Evolutionary conservation across 495 filamentous ascomycete species (phyloP).

Genomic region (Penicillium cosmopolitanum): DNA sequence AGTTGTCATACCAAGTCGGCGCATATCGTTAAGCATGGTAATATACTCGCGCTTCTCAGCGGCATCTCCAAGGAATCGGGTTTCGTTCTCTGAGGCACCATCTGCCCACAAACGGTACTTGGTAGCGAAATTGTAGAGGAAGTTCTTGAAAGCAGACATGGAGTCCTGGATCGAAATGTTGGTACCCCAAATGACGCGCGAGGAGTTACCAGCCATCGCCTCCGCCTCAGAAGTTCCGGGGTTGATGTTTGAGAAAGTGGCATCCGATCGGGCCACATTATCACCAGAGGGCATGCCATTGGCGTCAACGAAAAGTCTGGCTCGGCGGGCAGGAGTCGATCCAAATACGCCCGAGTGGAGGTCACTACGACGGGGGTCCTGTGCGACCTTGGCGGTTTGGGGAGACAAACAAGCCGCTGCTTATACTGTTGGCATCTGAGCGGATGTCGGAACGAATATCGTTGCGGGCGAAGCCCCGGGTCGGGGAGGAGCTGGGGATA

Average conservation of each 20-base stretch:
- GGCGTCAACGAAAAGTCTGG: constrained; percentile 80
- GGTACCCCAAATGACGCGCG: constrained; percentile 93
- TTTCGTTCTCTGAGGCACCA: constrained; percentile 78
- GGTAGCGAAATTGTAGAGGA: constrained; percentile 82
- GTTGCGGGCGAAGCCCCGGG: constrained; percentile 45
- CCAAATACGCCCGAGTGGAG: constrained; percentile 77
- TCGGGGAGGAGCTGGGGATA: constrained; percentile 82
- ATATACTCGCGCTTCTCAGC: constrained; percentile 77
- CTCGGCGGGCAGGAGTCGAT: constrained; percentile 64
- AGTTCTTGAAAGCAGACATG: constrained; percentile 84
- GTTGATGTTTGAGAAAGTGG: constrained; percentile 86
- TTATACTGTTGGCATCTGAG: constrained; percentile 72
- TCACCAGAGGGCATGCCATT: constrained; percentile 70
- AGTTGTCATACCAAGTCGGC: constrained; percentile 76
- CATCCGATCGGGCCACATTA: constrained; percentile 65
- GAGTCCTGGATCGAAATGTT: constrained; percentile 93
- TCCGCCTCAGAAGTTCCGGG: constrained; percentile 91
- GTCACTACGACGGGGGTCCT: constrained; percentile 69
- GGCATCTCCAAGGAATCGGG: constrained; percentile 58
- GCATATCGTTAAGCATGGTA: constrained; percentile 86
- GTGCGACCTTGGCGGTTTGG: constrained; percentile 52
- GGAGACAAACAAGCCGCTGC: constrained; percentile 84
- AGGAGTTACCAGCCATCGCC: constrained; percentile 76
- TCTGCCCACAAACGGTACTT: constrained; percentile 93
- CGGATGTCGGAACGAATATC: constrained; percentile 54